phyloP scores from a whole-genome alignment of 176 grass and related monocot species.

The sorghum (Sorghum bicolor) region DNA sequence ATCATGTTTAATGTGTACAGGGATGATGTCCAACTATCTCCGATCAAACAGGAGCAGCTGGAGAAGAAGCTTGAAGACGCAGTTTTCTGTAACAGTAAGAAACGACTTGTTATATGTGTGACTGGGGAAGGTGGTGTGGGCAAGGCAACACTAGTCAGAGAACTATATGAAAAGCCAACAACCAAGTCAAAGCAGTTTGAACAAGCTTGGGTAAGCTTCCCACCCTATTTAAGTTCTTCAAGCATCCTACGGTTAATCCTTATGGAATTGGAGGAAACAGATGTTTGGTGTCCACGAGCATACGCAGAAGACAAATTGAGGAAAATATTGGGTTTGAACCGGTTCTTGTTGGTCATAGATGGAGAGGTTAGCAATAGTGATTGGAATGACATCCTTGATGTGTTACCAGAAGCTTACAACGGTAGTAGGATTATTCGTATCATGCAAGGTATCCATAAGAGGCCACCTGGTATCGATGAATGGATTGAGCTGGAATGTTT shows the following conservation, averaged over 20 bases:
- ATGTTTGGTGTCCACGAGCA: background rate
- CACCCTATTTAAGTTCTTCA: background rate
- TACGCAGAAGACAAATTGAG: fast-evolving
- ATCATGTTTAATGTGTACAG: background rate
- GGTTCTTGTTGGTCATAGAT: slow-evolving; percentile 1
- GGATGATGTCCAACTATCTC: background rate
- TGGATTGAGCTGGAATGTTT: background rate
- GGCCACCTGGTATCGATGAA: background rate
- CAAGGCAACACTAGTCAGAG: slow-evolving; percentile 26
- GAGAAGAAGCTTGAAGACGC: background rate
- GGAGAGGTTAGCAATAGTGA: slow-evolving; percentile 15
- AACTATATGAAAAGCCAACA: background rate
- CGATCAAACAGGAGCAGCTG: background rate
- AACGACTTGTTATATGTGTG: background rate
- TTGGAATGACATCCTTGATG: background rate
- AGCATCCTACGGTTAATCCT: background rate
- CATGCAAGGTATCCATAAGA: background rate
- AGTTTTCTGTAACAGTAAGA: background rate
- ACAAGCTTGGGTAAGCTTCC: background rate
- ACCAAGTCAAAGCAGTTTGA: background rate
- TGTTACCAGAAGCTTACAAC: fast-evolving
- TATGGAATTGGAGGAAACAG: background rate
- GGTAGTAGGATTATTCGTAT: slow-evolving; percentile 20
- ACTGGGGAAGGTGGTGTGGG: background rate
- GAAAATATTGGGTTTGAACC: background rate